Base-by-base conservation (phyloP, 176 grass and related monocot genomes). In the Canna indica region DNA sequence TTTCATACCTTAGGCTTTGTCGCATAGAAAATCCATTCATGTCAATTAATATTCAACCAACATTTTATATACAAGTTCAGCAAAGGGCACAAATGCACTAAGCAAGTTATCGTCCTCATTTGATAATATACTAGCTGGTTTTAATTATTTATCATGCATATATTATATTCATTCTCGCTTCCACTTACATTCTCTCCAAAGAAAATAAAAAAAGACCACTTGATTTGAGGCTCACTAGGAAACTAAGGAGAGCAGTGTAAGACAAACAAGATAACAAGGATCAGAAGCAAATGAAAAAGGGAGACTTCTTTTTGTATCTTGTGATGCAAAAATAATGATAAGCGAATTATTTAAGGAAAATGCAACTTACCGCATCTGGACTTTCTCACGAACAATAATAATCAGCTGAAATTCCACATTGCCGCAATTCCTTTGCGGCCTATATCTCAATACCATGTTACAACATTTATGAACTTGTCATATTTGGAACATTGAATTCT, bases 351-450 rank as follows among this genome's bases (percentile, higher is more conserved):
- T 25, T 28, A 59, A 59, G 33, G 14, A 59, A 38, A 60, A 59
- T 58, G 29, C 47, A 64, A 73, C 50, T 74, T 64, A 91, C 88
- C 73, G 56, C 76, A 83, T 66, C 85, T 96, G 92, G 68, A 89
- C 80, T 85, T 85, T 80, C 80, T 89, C 92, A 74, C 88, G 88
- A 85, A 68, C 79, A 83, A 74, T 96, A 96, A 83, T 88, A 79
- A 73, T 91, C 88, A 71, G 92, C 92, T 45, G 30, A 87, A 89
- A 96, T 88, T 83, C 85, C 88, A 76, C 76, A 78, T 77, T 76
- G 69, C 4, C 76, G 24, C 73, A 96, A 81, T 78, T 96, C 88
- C 82, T 91, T 91, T 32, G 92, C 88, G 24, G 89, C 88, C 92
- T 91, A 57, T 76, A 83, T 72, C 39, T 68, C 46, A 73, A 53